Conservation (phyloP, 257 asterid genomes). For the Echites panduratus region DNA sequence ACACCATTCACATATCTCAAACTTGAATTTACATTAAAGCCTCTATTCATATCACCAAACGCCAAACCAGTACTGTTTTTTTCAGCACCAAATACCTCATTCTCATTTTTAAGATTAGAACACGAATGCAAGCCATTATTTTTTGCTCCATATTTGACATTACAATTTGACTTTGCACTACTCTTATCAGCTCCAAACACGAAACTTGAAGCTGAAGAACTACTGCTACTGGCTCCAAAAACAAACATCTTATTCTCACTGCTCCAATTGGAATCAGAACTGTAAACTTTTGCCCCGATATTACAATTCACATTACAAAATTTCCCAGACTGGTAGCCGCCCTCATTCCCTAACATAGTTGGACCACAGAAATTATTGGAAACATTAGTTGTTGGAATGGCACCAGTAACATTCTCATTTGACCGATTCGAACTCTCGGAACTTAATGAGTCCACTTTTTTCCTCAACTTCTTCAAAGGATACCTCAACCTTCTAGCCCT, state of each 20-base stretch:
- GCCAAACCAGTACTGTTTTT: conserved; percentile 21
- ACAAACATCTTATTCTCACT: conserved; percentile 16
- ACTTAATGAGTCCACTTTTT: conserved; percentile 1
- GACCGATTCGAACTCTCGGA: conserved; percentile 22
- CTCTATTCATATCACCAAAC: conserved; percentile 28
- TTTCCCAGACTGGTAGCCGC: conserved; percentile 18
- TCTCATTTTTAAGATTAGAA: conserved; percentile 10
- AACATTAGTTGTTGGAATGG: conserved; percentile 1
- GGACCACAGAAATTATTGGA: conserved; percentile 20
- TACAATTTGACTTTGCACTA: background rate
- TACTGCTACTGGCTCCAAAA: conserved; percentile 21
- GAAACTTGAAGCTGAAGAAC: conserved; percentile 13
- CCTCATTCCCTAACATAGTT: conserved; percentile 20
- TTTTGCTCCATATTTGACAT: conserved; percentile 16
- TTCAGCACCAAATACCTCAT: conserved; percentile 23
- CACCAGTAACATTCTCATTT: conserved; percentile 20
- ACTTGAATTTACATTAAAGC: conserved; percentile 13
- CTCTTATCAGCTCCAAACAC: conserved; percentile 5
- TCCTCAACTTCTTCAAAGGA: conserved; percentile 15
- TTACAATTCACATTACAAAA: conserved; percentile 1
- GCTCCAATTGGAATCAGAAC: background rate
- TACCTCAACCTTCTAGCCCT: conserved; percentile 14
- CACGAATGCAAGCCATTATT: conserved; percentile 13
- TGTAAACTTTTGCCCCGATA: background rate
- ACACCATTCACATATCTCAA: conserved; percentile 14